Evolutionary conservation across 495 filamentous ascomycete genomes (phyloP).

Genomic region (Penicillium canescens): DNA sequence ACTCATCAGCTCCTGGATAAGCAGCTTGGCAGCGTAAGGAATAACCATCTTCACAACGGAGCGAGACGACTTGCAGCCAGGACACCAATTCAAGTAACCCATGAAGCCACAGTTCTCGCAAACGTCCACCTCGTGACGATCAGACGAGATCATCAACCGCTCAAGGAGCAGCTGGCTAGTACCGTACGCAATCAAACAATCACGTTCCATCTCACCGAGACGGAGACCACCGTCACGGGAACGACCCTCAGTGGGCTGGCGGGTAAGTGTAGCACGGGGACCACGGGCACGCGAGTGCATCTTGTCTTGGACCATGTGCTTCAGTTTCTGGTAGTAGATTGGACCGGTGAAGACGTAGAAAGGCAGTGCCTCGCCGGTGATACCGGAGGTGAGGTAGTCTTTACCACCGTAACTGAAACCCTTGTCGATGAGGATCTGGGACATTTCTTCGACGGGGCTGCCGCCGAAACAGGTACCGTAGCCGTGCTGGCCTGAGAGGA

Average conservation of each 20-base stretch:
- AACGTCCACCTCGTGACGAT: constrained; percentile 87
- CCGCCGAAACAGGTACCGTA: constrained; percentile 97
- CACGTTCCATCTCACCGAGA: constrained; percentile 98
- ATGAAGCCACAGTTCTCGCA: constrained; percentile 92
- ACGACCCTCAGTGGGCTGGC: constrained; percentile 95
- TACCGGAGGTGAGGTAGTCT: constrained; percentile 91
- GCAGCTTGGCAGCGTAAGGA: constrained; percentile 96
- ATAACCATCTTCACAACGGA: constrained; percentile 88
- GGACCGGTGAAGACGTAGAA: constrained; percentile 98
- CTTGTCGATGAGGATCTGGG: constrained; percentile 74
- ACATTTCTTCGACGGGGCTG: constrained; percentile 88
- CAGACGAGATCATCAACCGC: constrained; percentile 89
- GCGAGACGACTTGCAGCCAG: constrained; percentile 79
- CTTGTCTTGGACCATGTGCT: constrained; percentile 99
- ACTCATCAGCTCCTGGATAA: constrained; percentile 93
- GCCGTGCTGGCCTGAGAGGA: constrained; percentile 75
- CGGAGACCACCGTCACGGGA: constrained; percentile 89
- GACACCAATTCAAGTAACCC: constrained; percentile 91
- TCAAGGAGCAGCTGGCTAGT: constrained; percentile 90
- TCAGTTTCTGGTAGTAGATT: constrained; percentile 99
- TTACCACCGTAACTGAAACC: constrained; percentile 97
- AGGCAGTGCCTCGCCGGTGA: constrained; percentile 89
- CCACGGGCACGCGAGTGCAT: constrained; percentile 95
- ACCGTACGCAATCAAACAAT: constrained; percentile 95
- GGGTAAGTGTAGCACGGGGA: constrained; percentile 86